These are phyloP conservation scores for Atkinsonella texensis DNA, from an alignment of 2,329 filamentous ascomycete genomes.

Conservation along the genomic window DNA sequence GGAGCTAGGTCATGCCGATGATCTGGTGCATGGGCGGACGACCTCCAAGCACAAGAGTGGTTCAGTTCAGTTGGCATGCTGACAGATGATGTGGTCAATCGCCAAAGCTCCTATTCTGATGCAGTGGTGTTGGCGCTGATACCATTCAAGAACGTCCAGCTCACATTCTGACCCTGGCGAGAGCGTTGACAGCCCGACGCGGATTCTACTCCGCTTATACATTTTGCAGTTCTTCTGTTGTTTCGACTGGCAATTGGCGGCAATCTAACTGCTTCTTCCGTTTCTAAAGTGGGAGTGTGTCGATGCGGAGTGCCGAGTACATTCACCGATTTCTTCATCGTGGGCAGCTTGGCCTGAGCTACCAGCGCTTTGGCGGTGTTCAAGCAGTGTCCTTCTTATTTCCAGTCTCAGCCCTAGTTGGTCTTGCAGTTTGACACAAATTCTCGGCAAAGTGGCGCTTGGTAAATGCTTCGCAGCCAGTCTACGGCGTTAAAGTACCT, in stretches of 20 bases:
- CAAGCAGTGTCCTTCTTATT: neutral
- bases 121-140: slow-evolving; percentile 29
- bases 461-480: neutral
- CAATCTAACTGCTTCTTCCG: too few species aligned
- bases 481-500: neutral
- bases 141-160: slow-evolving; percentile 23
- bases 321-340: neutral
- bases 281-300: too few species aligned
- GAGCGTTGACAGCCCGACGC: too few species aligned
- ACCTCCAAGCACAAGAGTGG: slow-evolving; percentile 27
- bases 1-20: too few species aligned
- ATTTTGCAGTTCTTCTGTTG: too few species aligned
- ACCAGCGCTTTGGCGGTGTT: too few species aligned
- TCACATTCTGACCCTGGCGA: slow-evolving; percentile 17
- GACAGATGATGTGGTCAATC: slow-evolving; percentile 24
- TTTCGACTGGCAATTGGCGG: too few species aligned
- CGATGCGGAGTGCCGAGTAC: too few species aligned
- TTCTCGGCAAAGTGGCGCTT: neutral
- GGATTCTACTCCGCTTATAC: too few species aligned
- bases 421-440: neutral
- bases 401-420: neutral
- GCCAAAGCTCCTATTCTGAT: slow-evolving; percentile 25
- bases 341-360: neutral
- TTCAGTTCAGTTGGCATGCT: slow-evolving; percentile 27
- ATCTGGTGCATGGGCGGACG: slow-evolving; percentile 1